Percentiles rank a stretch among this genome's conserved stretches.
phyloP scores from a whole-genome alignment of 768 basidiomycete species.

The Termitomyces titanicus region DNA sequence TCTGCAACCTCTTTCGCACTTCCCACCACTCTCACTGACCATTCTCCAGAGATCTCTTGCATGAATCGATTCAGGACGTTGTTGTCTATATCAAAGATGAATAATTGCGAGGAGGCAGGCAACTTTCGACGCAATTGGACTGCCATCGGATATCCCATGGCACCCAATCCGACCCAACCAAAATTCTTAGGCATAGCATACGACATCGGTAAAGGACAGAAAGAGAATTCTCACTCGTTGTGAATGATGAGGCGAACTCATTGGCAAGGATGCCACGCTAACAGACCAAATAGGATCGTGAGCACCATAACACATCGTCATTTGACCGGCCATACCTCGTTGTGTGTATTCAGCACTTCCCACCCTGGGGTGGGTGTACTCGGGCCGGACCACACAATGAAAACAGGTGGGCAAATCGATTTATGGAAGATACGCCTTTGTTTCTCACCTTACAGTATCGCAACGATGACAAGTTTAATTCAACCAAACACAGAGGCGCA shows the following conservation, averaged over 20 bases:
- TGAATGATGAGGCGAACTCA: background rate
- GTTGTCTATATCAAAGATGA: constrained; percentile 33
- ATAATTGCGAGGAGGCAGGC: constrained; percentile 20
- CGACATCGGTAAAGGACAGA: constrained; percentile 9
- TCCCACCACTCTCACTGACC: constrained; percentile 16
- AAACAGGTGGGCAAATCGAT: background rate
- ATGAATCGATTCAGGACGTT: constrained; percentile 24
- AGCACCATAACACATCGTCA: background rate
- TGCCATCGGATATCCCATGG: constrained; percentile 45
- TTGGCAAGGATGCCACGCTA: background rate
- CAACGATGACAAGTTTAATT: constrained; percentile 18
- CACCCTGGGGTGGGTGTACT: background rate
- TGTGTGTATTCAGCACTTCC: background rate
- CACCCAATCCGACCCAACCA: constrained; percentile 41
- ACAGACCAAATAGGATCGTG: background rate
- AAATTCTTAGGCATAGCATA: constrained; percentile 17
- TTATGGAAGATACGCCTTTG: background rate
- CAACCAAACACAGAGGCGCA: constrained; percentile 33
- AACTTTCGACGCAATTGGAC: constrained; percentile 29
- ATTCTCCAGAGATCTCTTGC: constrained; percentile 14
- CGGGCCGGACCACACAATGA: background rate
- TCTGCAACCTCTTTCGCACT: constrained; percentile 33
- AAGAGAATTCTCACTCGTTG: background rate
- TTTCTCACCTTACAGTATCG: background rate
- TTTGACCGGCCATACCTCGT: background rate